A percentile compares a stretch with the other conserved stretches of the same genome.
phyloP scores from a whole-genome alignment of 1,284 basidiomycete genomes.

The Apiotrichum gamsii region DNA sequence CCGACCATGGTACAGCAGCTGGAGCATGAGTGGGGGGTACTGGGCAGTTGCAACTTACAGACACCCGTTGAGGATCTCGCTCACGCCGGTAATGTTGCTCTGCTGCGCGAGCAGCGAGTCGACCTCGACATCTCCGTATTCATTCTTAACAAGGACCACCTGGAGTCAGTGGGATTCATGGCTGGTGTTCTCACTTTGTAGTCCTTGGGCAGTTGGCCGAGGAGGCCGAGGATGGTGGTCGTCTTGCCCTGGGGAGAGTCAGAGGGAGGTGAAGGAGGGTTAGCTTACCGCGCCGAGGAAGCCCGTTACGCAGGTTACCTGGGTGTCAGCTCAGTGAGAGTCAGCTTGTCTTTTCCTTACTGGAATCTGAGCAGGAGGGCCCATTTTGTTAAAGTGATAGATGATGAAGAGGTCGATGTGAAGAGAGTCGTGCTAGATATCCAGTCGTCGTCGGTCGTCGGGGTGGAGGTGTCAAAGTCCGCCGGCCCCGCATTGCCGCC shows the following conservation, averaged over 20 bases:
- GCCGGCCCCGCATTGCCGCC: no score
- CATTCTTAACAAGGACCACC: constrained; percentile 70
- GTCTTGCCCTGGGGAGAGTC: constrained; percentile 48
- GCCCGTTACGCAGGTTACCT: constrained; percentile 75
- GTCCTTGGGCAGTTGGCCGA: constrained; percentile 68
- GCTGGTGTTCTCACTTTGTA: constrained; percentile 54
- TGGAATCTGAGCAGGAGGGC: no score
- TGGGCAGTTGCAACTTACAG: constrained; percentile 53
- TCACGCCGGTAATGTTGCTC: constrained; percentile 72
- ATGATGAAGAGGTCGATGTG: no score
- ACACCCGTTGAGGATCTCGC: constrained; percentile 87
- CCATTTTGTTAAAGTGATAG: no score
- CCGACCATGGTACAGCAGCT: constrained; percentile 88
- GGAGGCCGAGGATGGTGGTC: constrained; percentile 68
- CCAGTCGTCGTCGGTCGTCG: no score
- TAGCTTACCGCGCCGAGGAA: constrained; percentile 50
- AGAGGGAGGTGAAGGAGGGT: not conserved
- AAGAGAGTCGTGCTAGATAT: no score
- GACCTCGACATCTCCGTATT: constrained; percentile 52
- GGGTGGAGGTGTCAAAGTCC: no score
- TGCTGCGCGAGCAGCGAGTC: constrained; percentile 80
- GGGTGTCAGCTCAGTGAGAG: not conserved
- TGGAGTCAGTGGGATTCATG: constrained; percentile 36
- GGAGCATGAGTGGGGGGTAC: not conserved
- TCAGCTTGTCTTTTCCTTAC: no score